phyloP scores from a whole-genome alignment of 257 asterid species.

The Dorcoceras hygrometricum region DNA sequence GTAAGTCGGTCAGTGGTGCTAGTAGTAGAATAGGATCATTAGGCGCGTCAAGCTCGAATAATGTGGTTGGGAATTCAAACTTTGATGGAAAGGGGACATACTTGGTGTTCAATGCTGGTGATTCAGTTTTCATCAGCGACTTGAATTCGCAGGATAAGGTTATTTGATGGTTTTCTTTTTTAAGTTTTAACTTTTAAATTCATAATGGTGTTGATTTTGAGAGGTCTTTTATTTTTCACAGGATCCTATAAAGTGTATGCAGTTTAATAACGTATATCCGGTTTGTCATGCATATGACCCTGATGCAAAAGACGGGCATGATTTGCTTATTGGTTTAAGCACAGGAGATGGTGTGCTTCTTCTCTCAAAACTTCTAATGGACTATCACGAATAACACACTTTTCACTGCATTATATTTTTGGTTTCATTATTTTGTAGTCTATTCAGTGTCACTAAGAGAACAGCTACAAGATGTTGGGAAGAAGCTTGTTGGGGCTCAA shows the following conservation, averaged over 20 bases:
- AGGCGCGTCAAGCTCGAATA: slow-evolving; percentile 74
- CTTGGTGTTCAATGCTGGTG: slow-evolving; percentile 93
- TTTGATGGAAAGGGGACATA: slow-evolving; percentile 95
- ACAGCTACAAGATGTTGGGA: slow-evolving; percentile 93
- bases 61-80: slow-evolving; percentile 57
- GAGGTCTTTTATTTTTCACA: slow-evolving; percentile 41
- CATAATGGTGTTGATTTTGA: slow-evolving; percentile 30
- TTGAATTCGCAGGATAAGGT: slow-evolving; percentile 98
- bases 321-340: slow-evolving; percentile 86
- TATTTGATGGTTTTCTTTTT: slow-evolving; percentile 26
- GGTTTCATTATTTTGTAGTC: slow-evolving; percentile 52
- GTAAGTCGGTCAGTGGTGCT: slow-evolving; percentile 57
- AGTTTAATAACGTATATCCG: slow-evolving; percentile 88
- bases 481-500: slow-evolving; percentile 98
- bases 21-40: slow-evolving; percentile 76
- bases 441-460: slow-evolving; percentile 91
- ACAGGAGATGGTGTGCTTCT: slow-evolving; percentile 83
- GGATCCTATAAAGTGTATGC: slow-evolving; percentile 97
- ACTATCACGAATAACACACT: neutral
- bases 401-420: slow-evolving; percentile 12
- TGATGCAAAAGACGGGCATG: slow-evolving; percentile 96
- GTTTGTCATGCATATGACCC: slow-evolving; percentile 97
- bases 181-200: slow-evolving; percentile 18
- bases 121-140: slow-evolving; percentile 85
- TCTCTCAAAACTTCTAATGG: slow-evolving; percentile 4